Conservation (phyloP, 768 basidiomycete species). For the Podaxis sp. region DNA sequence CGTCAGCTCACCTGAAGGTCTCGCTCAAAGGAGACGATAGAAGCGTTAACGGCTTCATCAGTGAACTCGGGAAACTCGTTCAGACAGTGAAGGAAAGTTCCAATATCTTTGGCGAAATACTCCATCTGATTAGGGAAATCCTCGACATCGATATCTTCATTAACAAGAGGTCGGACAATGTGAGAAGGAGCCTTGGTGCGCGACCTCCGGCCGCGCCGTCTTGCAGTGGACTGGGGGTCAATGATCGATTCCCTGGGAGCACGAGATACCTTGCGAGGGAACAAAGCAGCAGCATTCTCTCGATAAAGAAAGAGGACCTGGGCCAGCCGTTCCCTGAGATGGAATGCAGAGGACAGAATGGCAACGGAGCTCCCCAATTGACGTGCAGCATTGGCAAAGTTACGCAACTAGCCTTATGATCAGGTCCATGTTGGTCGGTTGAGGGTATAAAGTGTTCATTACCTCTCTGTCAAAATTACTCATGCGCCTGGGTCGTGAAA, state of each 20-base stretch:
- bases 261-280: conserved; percentile 57
- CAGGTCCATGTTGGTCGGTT: conserved; percentile 1
- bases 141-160: conserved; percentile 58
- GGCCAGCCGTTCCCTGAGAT: conserved; percentile 64
- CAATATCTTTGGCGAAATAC: conserved; percentile 58
- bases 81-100: conserved; percentile 62
- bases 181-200: conserved; percentile 42
- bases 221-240: conserved; percentile 24
- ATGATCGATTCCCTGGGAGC: conserved; percentile 30
- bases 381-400: conserved; percentile 72
- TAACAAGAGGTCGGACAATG: conserved; percentile 46
- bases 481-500: conserved; percentile 38
- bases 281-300: conserved; percentile 74
- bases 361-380: conserved; percentile 76
- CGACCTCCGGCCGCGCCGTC: conserved; percentile 26
- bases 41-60: conserved; percentile 66
- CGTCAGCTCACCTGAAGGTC: conserved; percentile 52
- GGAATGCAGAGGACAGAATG: conserved; percentile 69
- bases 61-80: conserved; percentile 80
- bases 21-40: conserved; percentile 62
- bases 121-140: conserved; percentile 64
- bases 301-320: conserved; percentile 68
- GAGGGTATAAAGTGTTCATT: conserved; percentile 9
- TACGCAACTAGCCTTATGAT: conserved; percentile 47
- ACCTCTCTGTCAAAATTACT: conserved; percentile 66